Evolutionary conservation across 805 yeast genomes (phyloP), one percentile per base, ranked within the genome.

Genomic region (Jamesozyma lodderae): DNA sequence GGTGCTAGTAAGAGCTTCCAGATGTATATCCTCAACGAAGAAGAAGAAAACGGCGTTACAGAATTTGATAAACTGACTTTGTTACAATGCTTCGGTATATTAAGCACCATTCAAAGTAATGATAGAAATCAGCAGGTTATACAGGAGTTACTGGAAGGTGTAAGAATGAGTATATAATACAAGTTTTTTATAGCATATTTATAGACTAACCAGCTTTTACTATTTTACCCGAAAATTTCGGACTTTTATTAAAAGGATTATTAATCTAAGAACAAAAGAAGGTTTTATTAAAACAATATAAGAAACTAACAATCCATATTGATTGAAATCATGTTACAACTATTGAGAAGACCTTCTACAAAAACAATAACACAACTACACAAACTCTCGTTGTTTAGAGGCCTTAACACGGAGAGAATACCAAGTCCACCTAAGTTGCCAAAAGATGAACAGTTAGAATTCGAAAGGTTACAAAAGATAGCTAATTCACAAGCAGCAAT

Each of bases 401-500:
- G 30, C 13, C 37, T 47, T 30, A 46, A 45, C 14, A 38, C 47
- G 4, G 45, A 55, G 19, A 36, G 42, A 14, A 46, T 37, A n/a
- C 59, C 63, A 6, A 43, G 57, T 28, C 64, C 64, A 15, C 64
- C 61, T 16, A 52, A 53, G 29, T 43, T 61, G n/a, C 58, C 60
- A 2, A 49, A 49, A 37, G 57, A 57, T 33, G 63, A 59, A 8
- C 61, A 60, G 59, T 87, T 80, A 49, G 98, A 92, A 63, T 90
- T 92, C 60, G 98, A 92, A 56, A 70, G 73, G 30, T 73, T 90
- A 29, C 94, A 87, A 52, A 77, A 72, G 53, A 70, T 79, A 34
- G 97, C 96, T 3, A 76, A 71, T 51, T 73, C 88, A 0, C 88
- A 82, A 60, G 75, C 77, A 3, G 82, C 85, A 1, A 79, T 84